phyloP scores from a whole-genome alignment of 2,329 filamentous ascomycete genomes.

The Talaromyces sp. region DNA sequence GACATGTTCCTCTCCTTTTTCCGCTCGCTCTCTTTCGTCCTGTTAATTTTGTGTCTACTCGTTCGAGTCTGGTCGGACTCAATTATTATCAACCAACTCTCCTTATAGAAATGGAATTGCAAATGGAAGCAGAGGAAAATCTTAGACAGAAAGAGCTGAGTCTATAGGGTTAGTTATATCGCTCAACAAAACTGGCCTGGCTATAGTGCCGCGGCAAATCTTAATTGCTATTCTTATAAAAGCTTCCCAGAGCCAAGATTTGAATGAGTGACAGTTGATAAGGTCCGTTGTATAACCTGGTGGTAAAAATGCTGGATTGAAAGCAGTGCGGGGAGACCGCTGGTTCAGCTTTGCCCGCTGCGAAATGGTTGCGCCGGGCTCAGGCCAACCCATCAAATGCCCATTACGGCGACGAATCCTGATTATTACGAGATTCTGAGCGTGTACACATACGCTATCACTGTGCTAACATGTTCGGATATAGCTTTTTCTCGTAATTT shows the following conservation, averaged over 20 bases:
- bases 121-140: neutral
- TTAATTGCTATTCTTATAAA: neutral
- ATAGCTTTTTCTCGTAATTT: too few species aligned
- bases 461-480: neutral
- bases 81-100: neutral
- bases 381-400: neutral
- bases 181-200: neutral
- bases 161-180: neutral
- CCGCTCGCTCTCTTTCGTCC: neutral
- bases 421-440: neutral
- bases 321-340: neutral
- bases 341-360: conserved; percentile 2
- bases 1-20: neutral
- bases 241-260: neutral
- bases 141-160: neutral
- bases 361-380: conserved; percentile 10
- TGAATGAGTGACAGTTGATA: neutral
- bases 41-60: neutral
- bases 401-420: neutral
- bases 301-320: neutral
- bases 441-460: neutral
- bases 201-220: neutral
- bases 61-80: neutral
- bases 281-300: neutral
- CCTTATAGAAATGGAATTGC: neutral